A percentile compares a stretch with the other conserved stretches of the same genome.
These are phyloP conservation scores for Umbelopsis isabellina DNA, from an alignment of 192 early-diverging fungal genomes.

Conservation along the genomic window DNA sequence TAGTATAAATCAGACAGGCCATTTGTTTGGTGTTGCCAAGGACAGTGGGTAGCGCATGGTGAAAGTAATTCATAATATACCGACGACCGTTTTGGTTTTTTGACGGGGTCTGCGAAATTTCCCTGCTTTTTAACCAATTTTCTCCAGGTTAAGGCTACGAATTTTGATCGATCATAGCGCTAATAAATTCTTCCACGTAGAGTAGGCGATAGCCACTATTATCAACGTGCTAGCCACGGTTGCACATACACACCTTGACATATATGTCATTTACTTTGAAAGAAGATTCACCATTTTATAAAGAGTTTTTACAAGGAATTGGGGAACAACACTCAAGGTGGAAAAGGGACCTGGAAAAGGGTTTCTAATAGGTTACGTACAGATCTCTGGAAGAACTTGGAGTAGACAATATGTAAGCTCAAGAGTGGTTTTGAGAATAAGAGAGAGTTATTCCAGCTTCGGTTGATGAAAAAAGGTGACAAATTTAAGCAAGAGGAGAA, in stretches of 20 bases:
- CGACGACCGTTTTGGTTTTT: no score
- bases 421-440: no score
- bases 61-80: no score
- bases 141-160: no score
- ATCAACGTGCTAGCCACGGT: no score
- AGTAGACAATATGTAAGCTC: not conserved
- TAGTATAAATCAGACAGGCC: conserved; percentile 20
- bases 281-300: conserved; percentile 8
- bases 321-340: not conserved
- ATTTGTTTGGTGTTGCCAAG: not conserved
- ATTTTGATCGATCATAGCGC: no score
- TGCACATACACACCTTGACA: not conserved
- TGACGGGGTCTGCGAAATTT: no score
- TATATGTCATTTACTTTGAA: not conserved
- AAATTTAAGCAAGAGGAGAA: conserved; percentile 35
- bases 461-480: not conserved
- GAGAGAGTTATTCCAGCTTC: not conserved
- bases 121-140: no score
- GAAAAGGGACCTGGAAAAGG: not conserved
- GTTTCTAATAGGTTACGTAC: conserved; percentile 16
- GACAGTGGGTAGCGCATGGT: no score
- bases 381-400: conserved; percentile 10
- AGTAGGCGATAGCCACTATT: no score
- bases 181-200: no score
- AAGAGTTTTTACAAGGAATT: conserved; percentile 3